Evolutionary conservation across 2,329 filamentous ascomycete genomes (phyloP).

Genomic region (Sporothrix pseudoabietina): DNA sequence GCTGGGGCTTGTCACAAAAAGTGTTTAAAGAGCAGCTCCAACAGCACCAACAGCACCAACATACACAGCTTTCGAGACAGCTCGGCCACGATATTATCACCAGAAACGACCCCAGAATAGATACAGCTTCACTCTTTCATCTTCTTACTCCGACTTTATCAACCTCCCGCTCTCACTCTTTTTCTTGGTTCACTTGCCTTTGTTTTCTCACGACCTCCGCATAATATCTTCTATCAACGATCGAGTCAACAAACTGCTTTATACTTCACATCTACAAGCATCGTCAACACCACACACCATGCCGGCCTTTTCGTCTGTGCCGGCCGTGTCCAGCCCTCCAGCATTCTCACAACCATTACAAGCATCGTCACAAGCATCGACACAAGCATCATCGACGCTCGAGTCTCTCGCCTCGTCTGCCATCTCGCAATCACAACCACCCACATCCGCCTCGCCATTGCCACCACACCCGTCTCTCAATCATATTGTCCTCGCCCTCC

Average conservation of each 20-base stretch:
- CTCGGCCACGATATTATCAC: background rate
- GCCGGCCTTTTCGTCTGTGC: background rate
- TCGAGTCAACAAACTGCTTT: background rate
- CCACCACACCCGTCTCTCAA: background rate
- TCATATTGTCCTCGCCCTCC: background rate
- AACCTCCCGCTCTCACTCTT: background rate
- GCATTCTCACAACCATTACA: conserved; percentile 6
- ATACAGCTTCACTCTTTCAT: background rate
- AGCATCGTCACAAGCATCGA: background rate
- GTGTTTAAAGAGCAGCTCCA: background rate
- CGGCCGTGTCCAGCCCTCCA: background rate
- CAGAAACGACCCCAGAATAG: background rate
- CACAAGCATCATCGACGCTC: background rate
- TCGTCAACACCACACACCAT: background rate
- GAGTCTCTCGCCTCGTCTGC: background rate
- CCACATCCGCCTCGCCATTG: background rate
- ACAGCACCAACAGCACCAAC: background rate
- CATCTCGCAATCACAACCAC: background rate
- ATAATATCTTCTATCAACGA: background rate
- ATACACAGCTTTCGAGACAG: background rate
- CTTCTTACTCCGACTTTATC: background rate
- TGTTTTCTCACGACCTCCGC: background rate
- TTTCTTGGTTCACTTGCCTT: background rate
- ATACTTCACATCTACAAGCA: background rate
- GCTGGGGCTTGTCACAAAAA: background rate